Conservation (phyloP, 805 yeast species). For the Candida tammaniensis region DNA sequence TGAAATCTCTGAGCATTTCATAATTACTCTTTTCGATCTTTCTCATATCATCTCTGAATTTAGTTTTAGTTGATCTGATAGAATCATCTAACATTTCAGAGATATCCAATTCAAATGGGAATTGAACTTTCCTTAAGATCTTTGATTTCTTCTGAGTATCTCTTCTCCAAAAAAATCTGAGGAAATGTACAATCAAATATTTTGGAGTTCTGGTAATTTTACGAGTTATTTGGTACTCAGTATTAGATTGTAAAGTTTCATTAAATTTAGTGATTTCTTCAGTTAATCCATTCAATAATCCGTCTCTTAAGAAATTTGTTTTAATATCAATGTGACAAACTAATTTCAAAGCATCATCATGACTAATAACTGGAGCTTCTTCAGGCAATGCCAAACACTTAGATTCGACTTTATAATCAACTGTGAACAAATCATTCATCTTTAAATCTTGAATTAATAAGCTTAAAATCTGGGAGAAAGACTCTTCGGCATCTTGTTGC, state of each 20-base stretch:
- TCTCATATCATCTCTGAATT: slow-evolving; percentile 74
- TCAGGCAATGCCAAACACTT: slow-evolving; percentile 53
- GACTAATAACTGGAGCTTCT: slow-evolving; percentile 11
- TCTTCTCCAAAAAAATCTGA: slow-evolving; percentile 94
- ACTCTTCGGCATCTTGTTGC: slow-evolving; percentile 99
- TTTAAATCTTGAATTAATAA: slow-evolving; percentile 48
- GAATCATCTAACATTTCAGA: slow-evolving; percentile 83
- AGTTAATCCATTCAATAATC: slow-evolving; percentile 67
- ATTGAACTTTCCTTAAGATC: slow-evolving; percentile 88
- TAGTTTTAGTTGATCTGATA: slow-evolving; percentile 61
- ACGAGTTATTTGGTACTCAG: slow-evolving; percentile 61
- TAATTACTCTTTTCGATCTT: slow-evolving; percentile 70
- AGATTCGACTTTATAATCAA: slow-evolving; percentile 61
- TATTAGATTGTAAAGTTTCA: slow-evolving; percentile 64
- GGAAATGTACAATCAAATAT: slow-evolving; percentile 85
- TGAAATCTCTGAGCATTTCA: slow-evolving; percentile 70
- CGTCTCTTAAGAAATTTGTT: slow-evolving; percentile 87
- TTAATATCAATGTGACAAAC: slow-evolving; percentile 84
- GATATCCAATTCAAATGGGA: slow-evolving; percentile 90
- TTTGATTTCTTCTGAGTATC: slow-evolving; percentile 89
- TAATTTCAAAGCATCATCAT: slow-evolving; percentile 64
- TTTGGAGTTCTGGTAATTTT: slow-evolving; percentile 80
- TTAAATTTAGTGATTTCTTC: slow-evolving; percentile 79
- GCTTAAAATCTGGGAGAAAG: slow-evolving; percentile 73
- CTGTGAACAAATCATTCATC: slow-evolving; percentile 56